Conservation (phyloP, 768 basidiomycete genomes). For the Melanogaster broomeanus region DNA sequence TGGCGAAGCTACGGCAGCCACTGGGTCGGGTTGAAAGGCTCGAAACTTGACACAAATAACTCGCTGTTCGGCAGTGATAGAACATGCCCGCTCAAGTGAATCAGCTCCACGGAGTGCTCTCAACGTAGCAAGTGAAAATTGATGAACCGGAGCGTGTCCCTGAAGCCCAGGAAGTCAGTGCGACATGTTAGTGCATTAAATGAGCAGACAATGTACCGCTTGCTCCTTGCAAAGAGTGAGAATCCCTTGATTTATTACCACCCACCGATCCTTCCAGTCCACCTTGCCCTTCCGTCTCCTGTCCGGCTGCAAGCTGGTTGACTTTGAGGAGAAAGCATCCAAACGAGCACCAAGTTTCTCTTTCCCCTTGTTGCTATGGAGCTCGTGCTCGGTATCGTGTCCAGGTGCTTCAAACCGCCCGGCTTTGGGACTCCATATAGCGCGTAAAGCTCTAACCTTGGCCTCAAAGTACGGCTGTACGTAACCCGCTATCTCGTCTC, state of each 20-base stretch:
- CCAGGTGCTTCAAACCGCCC: slow-evolving; percentile 28
- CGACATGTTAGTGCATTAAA: background rate
- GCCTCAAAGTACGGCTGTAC: slow-evolving; percentile 62
- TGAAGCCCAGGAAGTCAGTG: slow-evolving; percentile 21
- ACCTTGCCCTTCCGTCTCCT: slow-evolving; percentile 38
- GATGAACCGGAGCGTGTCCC: slow-evolving; percentile 42
- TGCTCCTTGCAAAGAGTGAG: slow-evolving; percentile 56
- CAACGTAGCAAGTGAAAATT: slow-evolving; percentile 42
- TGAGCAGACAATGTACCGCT: slow-evolving; percentile 43
- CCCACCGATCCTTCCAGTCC: slow-evolving; percentile 67
- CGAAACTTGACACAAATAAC: slow-evolving; percentile 47
- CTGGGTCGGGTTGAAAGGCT: background rate
- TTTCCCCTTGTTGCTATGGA: slow-evolving; percentile 8
- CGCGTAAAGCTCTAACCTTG: slow-evolving; percentile 51
- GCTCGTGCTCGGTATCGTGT: slow-evolving; percentile 6
- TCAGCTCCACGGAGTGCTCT: slow-evolving; percentile 46
- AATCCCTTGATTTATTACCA: slow-evolving; percentile 57
- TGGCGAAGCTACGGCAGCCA: slow-evolving; percentile 11
- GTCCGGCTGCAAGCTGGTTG: slow-evolving; percentile 11
- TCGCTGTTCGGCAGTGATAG: slow-evolving; percentile 21
- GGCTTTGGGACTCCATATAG: slow-evolving; percentile 35
- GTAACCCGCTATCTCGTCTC: slow-evolving; percentile 43
- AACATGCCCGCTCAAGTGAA: slow-evolving; percentile 36
- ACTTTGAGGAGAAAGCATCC: slow-evolving; percentile 9
- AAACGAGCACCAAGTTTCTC: slow-evolving; percentile 8